Evolutionary conservation across 148 eudicot species (phyloP).

Genomic region (Pharnaceum exiguum): DNA sequence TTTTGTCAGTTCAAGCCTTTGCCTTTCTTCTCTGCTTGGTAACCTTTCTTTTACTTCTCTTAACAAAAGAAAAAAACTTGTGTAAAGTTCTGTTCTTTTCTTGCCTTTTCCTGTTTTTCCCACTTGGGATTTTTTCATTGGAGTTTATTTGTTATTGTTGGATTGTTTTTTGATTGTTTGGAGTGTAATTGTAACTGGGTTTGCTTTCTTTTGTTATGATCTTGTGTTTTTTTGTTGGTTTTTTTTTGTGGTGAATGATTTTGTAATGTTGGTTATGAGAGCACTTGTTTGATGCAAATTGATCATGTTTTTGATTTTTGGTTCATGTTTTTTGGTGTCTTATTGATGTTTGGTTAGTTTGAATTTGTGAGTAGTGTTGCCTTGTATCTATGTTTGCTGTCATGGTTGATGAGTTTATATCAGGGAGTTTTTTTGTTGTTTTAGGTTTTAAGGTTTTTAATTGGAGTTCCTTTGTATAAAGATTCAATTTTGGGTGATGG

Average conservation of each 20-base stretch:
- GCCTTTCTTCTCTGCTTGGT: slow-evolving; percentile 15
- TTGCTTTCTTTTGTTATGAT: neutral
- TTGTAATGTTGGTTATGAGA: neutral
- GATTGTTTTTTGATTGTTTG: neutral
- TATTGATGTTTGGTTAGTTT: no score
- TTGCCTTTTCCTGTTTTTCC: neutral
- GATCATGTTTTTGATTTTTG: neutral
- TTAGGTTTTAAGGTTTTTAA: neutral
- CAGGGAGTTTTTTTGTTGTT: neutral
- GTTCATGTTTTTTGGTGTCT: no score
- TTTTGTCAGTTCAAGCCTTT: slow-evolving; percentile 6
- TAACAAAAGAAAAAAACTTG: no score
- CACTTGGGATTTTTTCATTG: no score
- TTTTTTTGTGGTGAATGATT: neutral
- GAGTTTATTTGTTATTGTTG: neutral
- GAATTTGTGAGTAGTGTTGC: no score
- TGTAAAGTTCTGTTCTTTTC: neutral
- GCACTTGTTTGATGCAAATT: neutral
- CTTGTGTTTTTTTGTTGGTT: neutral
- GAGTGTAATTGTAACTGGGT: neutral
- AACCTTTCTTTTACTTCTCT: neutral
- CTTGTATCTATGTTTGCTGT: neutral
- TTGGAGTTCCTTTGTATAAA: neutral
- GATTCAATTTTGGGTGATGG: neutral
- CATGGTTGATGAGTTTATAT: no score